A percentile compares a stretch with the other conserved stretches of the same genome.
Evolutionary conservation across 176 grass and related monocot species (phyloP).

Genomic region (Hordeum vulgare): MorexV3_pseudomolecules_assembly NC_058519.1:209822097-209822596

Average conservation of each 20-base stretch:
- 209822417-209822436: conserved; percentile 11
- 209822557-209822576: conserved; percentile 5
- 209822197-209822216: conserved; percentile 74
- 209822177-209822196: conserved; percentile 81
- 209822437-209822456: conserved; percentile 35
- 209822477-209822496: conserved; percentile 12
- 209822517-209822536: conserved; percentile 38
- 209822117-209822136: conserved; percentile 10
- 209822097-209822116: not conserved
- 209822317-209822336: conserved; percentile 96
- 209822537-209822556: not conserved
- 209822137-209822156: not conserved
- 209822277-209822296: conserved; percentile 69
- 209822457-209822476: conserved; percentile 37
- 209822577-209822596: not conserved
- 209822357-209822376: conserved; percentile 75
- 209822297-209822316: conserved; percentile 69
- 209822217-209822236: conserved; percentile 57
- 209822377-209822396: conserved; percentile 19
- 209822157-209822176: not conserved
- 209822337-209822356: conserved; percentile 79
- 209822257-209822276: conserved; percentile 61
- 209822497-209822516: conserved; percentile 22
- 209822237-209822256: conserved; percentile 65
- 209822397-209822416: conserved; percentile 50